phyloP scores from a whole-genome alignment of 176 grass and related monocot genomes.

The Triticum urartu region DNA sequence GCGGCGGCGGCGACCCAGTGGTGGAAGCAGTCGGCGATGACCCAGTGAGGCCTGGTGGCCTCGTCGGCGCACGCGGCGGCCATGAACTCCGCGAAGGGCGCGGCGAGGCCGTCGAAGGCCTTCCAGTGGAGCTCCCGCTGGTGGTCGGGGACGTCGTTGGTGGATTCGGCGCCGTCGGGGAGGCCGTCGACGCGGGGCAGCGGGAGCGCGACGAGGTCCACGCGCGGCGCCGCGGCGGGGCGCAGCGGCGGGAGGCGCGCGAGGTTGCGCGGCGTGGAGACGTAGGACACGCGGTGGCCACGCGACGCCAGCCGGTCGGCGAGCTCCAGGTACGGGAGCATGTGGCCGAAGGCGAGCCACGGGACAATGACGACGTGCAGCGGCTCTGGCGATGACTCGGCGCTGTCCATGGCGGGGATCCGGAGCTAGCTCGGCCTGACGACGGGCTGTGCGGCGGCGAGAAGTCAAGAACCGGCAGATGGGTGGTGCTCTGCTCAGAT shows the following conservation, averaged over 20 bases:
- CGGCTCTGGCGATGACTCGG: background rate
- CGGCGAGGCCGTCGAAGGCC: conserved; percentile 13
- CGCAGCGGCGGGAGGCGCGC: background rate
- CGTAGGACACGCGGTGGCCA: background rate
- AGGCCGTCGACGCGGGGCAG: background rate
- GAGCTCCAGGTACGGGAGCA: background rate
- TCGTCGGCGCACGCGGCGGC: background rate
- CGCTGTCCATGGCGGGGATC: background rate
- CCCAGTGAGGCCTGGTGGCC: background rate
- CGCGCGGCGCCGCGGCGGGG: background rate
- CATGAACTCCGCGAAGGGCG: background rate
- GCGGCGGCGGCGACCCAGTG: background rate
- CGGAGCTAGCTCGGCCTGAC: background rate
- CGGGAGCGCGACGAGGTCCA: background rate
- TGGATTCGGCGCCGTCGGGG: background rate
- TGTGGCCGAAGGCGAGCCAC: background rate
- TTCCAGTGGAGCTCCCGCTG: background rate
- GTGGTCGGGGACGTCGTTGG: background rate
- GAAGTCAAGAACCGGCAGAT: too few relatives aligned
- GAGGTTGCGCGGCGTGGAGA: background rate
- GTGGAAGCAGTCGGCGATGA: background rate
- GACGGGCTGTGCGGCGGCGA: too few relatives aligned
- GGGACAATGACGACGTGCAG: background rate
- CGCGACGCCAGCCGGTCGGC: background rate
- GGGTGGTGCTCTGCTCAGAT: too few relatives aligned